Conservation (phyloP, 805 yeast species). For the Candida xiaguanensis region DNA sequence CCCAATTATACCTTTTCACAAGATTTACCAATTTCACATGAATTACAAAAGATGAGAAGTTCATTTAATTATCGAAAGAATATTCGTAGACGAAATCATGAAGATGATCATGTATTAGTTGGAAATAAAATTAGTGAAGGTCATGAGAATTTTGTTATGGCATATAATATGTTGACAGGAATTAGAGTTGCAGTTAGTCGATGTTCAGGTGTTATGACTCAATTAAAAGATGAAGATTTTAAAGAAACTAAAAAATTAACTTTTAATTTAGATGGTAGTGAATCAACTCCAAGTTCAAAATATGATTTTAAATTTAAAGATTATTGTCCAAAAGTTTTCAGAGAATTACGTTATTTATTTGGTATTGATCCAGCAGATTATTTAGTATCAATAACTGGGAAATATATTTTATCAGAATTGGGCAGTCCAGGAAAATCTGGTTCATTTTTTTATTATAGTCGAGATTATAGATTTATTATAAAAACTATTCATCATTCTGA, state of each 20-base stretch:
- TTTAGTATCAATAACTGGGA: conserved; percentile 85
- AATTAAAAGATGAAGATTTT: conserved; percentile 70
- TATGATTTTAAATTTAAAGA: conserved; percentile 97
- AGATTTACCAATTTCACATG: conserved; percentile 25
- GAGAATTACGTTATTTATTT: conserved; percentile 75
- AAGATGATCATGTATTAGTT: conserved; percentile 58
- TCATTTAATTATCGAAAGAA: conserved; percentile 43
- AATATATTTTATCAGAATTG: conserved; percentile 84
- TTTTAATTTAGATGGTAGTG: conserved; percentile 84
- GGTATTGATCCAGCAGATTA: conserved; percentile 96
- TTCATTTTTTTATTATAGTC: conserved; percentile 89
- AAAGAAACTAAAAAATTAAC: conserved; percentile 70
- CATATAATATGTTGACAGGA: conserved; percentile 96
- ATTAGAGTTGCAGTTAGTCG: conserved; percentile 92
- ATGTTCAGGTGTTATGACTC: conserved; percentile 80
- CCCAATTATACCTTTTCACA: conserved; percentile 14
- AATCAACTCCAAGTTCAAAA: conserved; percentile 86
- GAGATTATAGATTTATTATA: conserved; percentile 91
- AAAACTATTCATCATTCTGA: conserved; percentile 94
- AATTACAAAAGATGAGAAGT: conserved; percentile 49
- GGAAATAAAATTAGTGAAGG: conserved; percentile 89
- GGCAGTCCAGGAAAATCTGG: conserved; percentile 98
- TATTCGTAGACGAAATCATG: conserved; percentile 32
- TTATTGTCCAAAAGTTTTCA: conserved; percentile 89
- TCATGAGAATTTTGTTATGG: conserved; percentile 88